Evolutionary conservation across 495 filamentous ascomycete species (phyloP).

Genomic region (Penicillium cosmopolitanum): DNA sequence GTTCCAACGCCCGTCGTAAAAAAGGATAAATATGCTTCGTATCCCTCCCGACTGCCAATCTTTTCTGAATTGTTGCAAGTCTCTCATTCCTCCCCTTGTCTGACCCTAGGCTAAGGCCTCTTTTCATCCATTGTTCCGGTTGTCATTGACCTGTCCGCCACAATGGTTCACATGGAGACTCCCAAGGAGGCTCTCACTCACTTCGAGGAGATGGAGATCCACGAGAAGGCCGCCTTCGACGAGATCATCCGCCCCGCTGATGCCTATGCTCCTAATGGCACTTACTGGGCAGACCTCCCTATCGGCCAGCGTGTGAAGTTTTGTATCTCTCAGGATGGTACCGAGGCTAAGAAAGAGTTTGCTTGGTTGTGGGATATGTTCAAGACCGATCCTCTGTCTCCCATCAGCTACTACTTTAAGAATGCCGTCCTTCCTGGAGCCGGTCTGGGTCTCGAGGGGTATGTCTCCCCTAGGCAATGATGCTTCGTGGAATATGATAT

Average conservation of each 20-base stretch:
- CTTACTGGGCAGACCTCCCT: constrained; percentile 86
- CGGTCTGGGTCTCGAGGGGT: constrained; percentile 82
- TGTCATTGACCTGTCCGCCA: neutral
- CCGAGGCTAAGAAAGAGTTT: constrained; percentile 66
- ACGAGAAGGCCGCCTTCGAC: constrained; percentile 72
- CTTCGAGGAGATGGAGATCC: constrained; percentile 56
- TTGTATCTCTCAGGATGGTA: constrained; percentile 64
- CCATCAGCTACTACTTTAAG: constrained; percentile 75
- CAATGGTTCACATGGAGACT: constrained; percentile 19
- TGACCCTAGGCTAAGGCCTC: neutral
- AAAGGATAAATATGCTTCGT: constrained; percentile 1
- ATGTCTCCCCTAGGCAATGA: neutral
- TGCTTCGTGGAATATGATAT: neutral
- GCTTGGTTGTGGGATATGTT: constrained; percentile 67
- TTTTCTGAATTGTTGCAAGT: constrained; percentile 7
- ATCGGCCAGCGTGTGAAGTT: constrained; percentile 66
- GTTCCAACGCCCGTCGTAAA: neutral
- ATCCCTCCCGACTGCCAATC: constrained; percentile 5
- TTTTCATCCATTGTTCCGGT: constrained; percentile 2
- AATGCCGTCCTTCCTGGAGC: constrained; percentile 87
- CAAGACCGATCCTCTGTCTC: constrained; percentile 77
- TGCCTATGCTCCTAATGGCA: constrained; percentile 71
- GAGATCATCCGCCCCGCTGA: constrained; percentile 78
- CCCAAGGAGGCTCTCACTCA: constrained; percentile 39
- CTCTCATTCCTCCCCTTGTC: neutral